Base-by-base conservation (phyloP, 768 basidiomycete species). In the Pisolithus microcarpus region DNA sequence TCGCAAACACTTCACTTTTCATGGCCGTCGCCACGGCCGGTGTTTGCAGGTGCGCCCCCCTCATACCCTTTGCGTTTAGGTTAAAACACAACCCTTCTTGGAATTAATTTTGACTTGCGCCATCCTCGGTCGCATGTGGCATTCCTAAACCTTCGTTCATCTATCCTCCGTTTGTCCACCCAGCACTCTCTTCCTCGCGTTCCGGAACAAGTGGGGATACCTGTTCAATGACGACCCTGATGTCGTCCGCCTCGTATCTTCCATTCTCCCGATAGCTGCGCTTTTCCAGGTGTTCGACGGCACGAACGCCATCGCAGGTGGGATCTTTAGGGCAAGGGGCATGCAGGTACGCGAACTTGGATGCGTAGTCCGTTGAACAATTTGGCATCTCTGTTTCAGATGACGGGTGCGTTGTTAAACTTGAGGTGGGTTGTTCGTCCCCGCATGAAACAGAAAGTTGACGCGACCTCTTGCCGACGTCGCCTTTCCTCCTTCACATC, bases 271-370 rank as follows among this genome's bases (percentile, higher is more conserved):
- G 0, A 71, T 88, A 7, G 81, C 95, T 5, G 81, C 84, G 7
- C 70, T 87, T 24, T 87, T 84, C 73, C 87, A 96, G 66, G 80
- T 95, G 4, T 86, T 93, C 51, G 95, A 99, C 59, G 89, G 85
- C 1, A 72, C 81, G 10, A 64, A 76, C 2, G 82, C 77, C 0
- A 78, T 92, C 6, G 75, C 81, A 0, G 78, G 75, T 7, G 93
- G 93, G 3, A 80, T 96, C 53, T 74, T 98, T 49, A 77, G 95
- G 40, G 86, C 93, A 0, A 72, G 81, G 37, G 93, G 93, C 19
- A 87, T 85, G 65, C 87, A 87, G 68, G 82, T 72, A 48, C 19
- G 65, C 60, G 30, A 40, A n/a, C 16, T 40, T 13, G n/a, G 10
- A 50, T 19, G 23, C 31, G 10, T 21, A 21, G 21, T 7, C 18